These are phyloP conservation scores for Candida germanica DNA, from an alignment of 805 yeast genomes.

Conservation along the genomic window DNA sequence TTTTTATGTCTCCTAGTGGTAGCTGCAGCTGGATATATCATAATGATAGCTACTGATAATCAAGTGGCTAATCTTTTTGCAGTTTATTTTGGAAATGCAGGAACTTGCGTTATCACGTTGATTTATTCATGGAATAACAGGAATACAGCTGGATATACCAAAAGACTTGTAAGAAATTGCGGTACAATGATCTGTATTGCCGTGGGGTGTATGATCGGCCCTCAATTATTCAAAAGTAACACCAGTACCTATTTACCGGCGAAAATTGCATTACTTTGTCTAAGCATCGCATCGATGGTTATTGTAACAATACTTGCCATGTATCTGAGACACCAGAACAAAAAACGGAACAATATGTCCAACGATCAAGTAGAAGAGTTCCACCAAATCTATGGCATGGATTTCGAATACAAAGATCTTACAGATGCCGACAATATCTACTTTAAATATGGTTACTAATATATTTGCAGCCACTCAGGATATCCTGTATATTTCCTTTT, in stretches of 20 bases:
- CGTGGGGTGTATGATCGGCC: slow-evolving; percentile 63
- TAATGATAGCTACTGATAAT: slow-evolving; percentile 36
- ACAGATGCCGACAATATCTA: slow-evolving; percentile 58
- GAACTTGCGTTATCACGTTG: slow-evolving; percentile 56
- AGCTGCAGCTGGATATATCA: slow-evolving; percentile 36
- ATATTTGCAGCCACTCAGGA: background rate
- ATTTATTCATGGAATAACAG: slow-evolving; percentile 61
- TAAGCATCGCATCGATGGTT: slow-evolving; percentile 47
- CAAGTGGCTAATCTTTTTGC: slow-evolving; percentile 48
- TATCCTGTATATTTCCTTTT: too few species aligned
- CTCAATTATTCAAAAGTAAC: slow-evolving; percentile 58
- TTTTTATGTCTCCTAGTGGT: slow-evolving; percentile 32
- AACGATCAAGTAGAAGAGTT: slow-evolving; percentile 15
- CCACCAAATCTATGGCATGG: slow-evolving; percentile 19
- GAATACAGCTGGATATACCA: slow-evolving; percentile 74
- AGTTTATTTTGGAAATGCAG: slow-evolving; percentile 50
- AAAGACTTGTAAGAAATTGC: slow-evolving; percentile 59
- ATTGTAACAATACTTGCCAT: slow-evolving; percentile 41
- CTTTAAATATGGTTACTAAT: slow-evolving; percentile 52
- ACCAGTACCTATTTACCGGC: slow-evolving; percentile 59
- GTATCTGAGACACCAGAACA: slow-evolving; percentile 48
- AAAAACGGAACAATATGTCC: slow-evolving; percentile 39
- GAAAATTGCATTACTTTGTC: slow-evolving; percentile 51
- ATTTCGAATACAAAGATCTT: slow-evolving; percentile 50
- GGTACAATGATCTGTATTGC: slow-evolving; percentile 62